Conservation (phyloP, 768 basidiomycete genomes). For the Xanthoconium stramineum region DNA sequence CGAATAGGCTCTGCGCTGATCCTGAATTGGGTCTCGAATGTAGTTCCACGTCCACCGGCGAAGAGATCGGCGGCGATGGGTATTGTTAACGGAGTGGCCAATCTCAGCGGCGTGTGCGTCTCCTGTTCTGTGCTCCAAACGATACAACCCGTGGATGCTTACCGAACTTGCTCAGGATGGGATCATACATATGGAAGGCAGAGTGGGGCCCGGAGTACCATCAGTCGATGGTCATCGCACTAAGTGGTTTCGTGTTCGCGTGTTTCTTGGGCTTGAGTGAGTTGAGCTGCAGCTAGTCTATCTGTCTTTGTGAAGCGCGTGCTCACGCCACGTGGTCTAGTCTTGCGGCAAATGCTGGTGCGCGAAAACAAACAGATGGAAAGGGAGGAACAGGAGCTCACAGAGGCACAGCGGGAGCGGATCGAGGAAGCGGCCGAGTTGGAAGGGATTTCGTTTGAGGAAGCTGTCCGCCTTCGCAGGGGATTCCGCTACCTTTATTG, state of each 20-base stretch:
- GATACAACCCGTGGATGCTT: background rate
- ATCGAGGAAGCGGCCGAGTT: conserved; percentile 57
- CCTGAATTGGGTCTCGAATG: conserved; percentile 61
- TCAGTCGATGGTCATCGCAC: conserved; percentile 54
- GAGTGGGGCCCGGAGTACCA: conserved; percentile 63
- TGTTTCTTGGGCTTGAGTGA: conserved; percentile 34
- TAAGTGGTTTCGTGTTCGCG: conserved; percentile 33
- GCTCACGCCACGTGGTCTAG: conserved; percentile 24
- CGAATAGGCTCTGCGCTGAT: conserved; percentile 40
- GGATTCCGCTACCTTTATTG: conserved; percentile 59
- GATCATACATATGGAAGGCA: conserved; percentile 60
- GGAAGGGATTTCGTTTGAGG: conserved; percentile 58
- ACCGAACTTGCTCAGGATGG: conserved; percentile 39
- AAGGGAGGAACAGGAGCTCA: conserved; percentile 41
- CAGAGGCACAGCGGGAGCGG: conserved; percentile 46
- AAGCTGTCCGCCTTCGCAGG: conserved; percentile 53
- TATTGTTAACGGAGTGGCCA: conserved; percentile 58
- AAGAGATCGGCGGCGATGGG: conserved; percentile 53
- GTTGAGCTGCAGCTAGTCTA: background rate
- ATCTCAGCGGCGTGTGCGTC: conserved; percentile 54
- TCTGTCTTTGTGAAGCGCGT: too few relatives aligned
- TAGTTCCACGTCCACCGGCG: conserved; percentile 57
- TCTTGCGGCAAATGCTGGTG: conserved; percentile 44
- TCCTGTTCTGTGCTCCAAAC: too few relatives aligned
- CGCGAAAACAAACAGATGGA: conserved; percentile 51